A percentile compares a stretch with the other conserved stretches of the same genome.
Conservation (phyloP, 306 rosid species). For the Carpinus fangiana region DNA sequence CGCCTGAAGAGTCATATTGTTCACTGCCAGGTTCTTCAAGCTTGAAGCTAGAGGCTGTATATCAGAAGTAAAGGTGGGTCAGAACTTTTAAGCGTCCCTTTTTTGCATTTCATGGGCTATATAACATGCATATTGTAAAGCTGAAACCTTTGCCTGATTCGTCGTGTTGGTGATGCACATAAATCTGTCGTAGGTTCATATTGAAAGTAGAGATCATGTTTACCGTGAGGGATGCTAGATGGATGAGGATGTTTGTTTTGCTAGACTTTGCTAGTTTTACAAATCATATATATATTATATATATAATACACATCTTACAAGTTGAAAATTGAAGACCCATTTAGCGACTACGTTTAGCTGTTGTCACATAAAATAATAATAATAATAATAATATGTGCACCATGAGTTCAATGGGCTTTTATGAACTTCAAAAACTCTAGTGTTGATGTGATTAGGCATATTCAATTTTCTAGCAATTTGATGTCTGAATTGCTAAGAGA, state of each 20-base stretch:
- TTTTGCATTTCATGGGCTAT: conserved; percentile 13
- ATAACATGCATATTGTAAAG: conserved; percentile 20
- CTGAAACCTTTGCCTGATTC: conserved; percentile 27
- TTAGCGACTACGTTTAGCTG: conserved; percentile 28
- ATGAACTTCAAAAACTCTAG: too few relatives aligned
- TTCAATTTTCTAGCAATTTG: too few relatives aligned
- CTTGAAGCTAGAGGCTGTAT: conserved; percentile 39
- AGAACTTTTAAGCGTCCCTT: conserved; percentile 12
- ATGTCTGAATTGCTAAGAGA: too few relatives aligned
- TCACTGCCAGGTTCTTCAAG: conserved; percentile 90
- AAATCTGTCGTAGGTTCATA: conserved; percentile 22
- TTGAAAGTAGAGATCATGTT: conserved; percentile 26
- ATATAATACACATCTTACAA: conserved; percentile 41
- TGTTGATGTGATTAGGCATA: too few relatives aligned
- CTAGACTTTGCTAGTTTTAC: conserved; percentile 37
- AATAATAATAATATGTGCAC: too few relatives aligned
- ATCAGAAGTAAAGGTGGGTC: conserved; percentile 16
- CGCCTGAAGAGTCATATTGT: conserved; percentile 85
- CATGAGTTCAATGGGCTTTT: too few relatives aligned
- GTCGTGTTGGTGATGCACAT: conserved; percentile 14
- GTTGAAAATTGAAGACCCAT: conserved; percentile 31
- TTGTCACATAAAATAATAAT: not conserved
- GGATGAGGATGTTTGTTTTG: conserved; percentile 33
- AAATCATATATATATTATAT: conserved; percentile 20
- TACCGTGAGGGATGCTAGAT: conserved; percentile 34